Evolutionary conservation across 257 asterid genomes (phyloP).

Genomic region (Nicotiana sylvestris): DNA sequence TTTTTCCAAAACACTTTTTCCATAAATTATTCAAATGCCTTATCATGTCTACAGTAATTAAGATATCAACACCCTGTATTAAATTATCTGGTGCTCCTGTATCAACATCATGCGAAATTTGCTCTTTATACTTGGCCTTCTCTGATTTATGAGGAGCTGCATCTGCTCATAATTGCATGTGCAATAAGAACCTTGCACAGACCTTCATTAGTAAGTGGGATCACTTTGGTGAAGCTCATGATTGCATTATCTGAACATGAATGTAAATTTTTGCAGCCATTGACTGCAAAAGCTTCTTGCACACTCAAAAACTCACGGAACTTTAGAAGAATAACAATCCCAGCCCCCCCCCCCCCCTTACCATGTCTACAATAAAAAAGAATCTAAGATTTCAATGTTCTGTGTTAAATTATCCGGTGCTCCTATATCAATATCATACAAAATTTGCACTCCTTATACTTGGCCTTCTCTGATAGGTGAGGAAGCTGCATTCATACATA

Average conservation of each 20-base stretch:
- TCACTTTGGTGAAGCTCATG: not conserved
- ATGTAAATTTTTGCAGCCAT: not conserved
- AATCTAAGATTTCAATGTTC: too few relatives aligned
- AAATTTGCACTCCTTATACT: not conserved
- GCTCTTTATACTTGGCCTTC: not conserved
- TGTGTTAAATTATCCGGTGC: not conserved
- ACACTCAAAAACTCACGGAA: not conserved
- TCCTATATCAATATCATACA: not conserved
- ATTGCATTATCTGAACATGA: not conserved
- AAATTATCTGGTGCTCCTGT: not conserved
- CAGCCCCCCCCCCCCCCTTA: too few relatives aligned
- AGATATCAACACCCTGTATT: too few relatives aligned
- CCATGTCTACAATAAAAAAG: not conserved
- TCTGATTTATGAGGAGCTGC: not conserved
- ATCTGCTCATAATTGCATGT: not conserved
- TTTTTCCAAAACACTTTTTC: not conserved
- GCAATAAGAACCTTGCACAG: not conserved
- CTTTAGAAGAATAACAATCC: not conserved
- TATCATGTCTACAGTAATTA: not conserved
- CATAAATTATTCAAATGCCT: not conserved
- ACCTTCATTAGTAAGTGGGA: not conserved
- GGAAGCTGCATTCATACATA: not conserved
- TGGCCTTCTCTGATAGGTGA: not conserved
- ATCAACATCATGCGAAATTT: not conserved
- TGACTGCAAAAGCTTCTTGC: not conserved